Conservation (phyloP, 208 protist species). For the Trypanosoma cruzi region DNA sequence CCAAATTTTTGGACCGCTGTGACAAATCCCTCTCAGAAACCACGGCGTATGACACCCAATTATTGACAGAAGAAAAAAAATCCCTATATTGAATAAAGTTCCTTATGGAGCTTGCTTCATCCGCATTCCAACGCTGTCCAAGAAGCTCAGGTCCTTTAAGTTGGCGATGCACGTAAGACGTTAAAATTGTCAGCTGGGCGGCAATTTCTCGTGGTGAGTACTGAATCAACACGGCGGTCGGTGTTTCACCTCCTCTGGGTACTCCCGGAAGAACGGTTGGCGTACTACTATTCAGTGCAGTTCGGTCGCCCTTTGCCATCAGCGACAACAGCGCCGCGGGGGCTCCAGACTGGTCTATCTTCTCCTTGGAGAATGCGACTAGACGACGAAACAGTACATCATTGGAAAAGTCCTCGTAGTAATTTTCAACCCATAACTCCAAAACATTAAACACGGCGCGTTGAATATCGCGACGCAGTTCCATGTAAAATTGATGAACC, state of each 20-base stretch:
- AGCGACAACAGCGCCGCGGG: slow-evolving; percentile 21
- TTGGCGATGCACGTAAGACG: slow-evolving; percentile 21
- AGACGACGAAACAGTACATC: slow-evolving; percentile 24
- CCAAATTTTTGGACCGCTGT: slow-evolving; percentile 20
- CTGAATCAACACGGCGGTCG: slow-evolving; percentile 19
- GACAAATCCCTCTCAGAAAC: slow-evolving; percentile 26
- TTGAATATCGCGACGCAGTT: slow-evolving; percentile 14
- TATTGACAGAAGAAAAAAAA: slow-evolving; percentile 30
- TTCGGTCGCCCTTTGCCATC: slow-evolving; percentile 28
- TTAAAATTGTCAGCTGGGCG: slow-evolving; percentile 35
- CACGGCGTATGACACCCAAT: slow-evolving; percentile 33
- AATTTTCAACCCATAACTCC: slow-evolving; percentile 29
- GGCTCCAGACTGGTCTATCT: slow-evolving; percentile 24
- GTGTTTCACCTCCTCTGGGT: neutral
- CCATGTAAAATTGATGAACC: slow-evolving; percentile 10
- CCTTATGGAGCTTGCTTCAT: slow-evolving; percentile 8
- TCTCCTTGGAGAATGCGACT: slow-evolving; percentile 2
- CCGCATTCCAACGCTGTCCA: slow-evolving; percentile 20
- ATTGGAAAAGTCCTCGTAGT: slow-evolving; percentile 34
- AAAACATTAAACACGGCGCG: slow-evolving; percentile 25
- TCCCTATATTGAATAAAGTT: slow-evolving; percentile 34
- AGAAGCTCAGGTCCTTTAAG: slow-evolving; percentile 23
- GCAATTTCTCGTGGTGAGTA: slow-evolving; percentile 28
- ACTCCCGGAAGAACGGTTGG: slow-evolving; percentile 7
- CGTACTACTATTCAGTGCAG: slow-evolving; percentile 6